Evolutionary conservation across 1,284 basidiomycete genomes (phyloP).

Genomic region (Rhizopogon parksii): DNA sequence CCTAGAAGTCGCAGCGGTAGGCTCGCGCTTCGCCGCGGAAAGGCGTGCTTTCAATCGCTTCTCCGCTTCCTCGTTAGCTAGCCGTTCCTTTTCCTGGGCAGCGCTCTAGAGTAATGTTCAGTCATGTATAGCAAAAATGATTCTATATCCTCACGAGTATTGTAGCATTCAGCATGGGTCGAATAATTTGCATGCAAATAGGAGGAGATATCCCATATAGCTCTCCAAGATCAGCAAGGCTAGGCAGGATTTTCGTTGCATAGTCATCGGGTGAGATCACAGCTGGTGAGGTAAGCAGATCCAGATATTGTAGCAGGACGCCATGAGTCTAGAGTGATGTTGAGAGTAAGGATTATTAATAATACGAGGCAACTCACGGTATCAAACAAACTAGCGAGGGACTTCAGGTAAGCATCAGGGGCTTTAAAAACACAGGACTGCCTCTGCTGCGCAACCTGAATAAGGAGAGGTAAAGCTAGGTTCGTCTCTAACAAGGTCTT

Average conservation of each 20-base stretch:
- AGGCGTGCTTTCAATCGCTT: constrained; percentile 70
- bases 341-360: constrained; percentile 15
- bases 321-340: constrained; percentile 56
- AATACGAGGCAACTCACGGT: constrained; percentile 47
- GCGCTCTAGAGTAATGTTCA: constrained; percentile 39
- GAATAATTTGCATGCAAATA: constrained; percentile 87
- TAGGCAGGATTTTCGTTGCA: constrained; percentile 58
- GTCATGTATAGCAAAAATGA: constrained; percentile 5
- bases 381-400: constrained; percentile 81
- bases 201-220: constrained; percentile 74
- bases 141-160: constrained; percentile 45
- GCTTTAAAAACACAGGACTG: constrained; percentile 73
- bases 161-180: constrained; percentile 67
- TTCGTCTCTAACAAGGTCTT: constrained; percentile 63
- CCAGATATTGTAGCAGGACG: constrained; percentile 69
- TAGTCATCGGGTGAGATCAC: constrained; percentile 60
- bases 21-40: constrained; percentile 62
- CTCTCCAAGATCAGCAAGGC: constrained; percentile 63
- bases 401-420: constrained; percentile 72
- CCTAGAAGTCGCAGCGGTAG: constrained; percentile 46
- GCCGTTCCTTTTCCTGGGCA: constrained; percentile 58
- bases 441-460: constrained; percentile 84
- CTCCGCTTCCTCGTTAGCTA: constrained; percentile 66
- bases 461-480: constrained; percentile 75
- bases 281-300: constrained; percentile 59